Base-by-base conservation (phyloP, 495 filamentous ascomycete species). In the Penicillium antarcticum region DNA sequence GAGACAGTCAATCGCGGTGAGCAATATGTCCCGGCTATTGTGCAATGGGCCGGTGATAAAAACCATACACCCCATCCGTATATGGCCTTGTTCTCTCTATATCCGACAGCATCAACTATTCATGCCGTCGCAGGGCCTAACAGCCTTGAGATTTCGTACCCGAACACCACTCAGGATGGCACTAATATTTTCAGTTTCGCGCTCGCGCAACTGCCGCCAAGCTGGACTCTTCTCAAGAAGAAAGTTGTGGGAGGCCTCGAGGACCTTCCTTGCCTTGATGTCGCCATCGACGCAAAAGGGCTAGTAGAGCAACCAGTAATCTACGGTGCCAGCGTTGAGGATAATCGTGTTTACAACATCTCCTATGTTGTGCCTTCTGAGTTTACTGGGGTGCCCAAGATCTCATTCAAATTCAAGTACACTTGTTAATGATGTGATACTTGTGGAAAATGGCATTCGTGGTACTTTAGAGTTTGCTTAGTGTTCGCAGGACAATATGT, bases 11-110 rank as follows among this genome's bases (percentile, higher is more conserved):
- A 49, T 9, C 53, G 64, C 0, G 47, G 61, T 10, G 7, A 53
- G 24, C 64, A 67, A 45, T 67, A 62, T 31, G 59, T 62, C 4
- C 64, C 64, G 13, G 61, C 62, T 11, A 62, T 67, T 42, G 61
- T 65, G 0, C 64, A 65, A 39, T 67, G 64, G 64, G 61, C 64
- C 33, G 55, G 58, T 43, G 64, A 67, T 39, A 51, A 55, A 8
- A 14, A 50, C 4, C 62, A 65, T 24, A 56, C 40, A 10, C 64
- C 62, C 6, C 55, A 56, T 16, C 62, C 62, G 3, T 67, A 67
- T 40, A 63, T 59, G 48, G 44, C 53, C 1, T 61, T 58, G 43
- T 67, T 67, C 50, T 51, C 31, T 19, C 48, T 67, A 12, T 67
- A 61, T 52, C 57, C 56, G 38, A 63, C 60, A 8, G 60, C 61